Percentiles rank a stretch among this genome's conserved stretches.
Evolutionary conservation across 768 basidiomycete genomes (phyloP).

Genomic region (Boletus insuetus): DNA sequence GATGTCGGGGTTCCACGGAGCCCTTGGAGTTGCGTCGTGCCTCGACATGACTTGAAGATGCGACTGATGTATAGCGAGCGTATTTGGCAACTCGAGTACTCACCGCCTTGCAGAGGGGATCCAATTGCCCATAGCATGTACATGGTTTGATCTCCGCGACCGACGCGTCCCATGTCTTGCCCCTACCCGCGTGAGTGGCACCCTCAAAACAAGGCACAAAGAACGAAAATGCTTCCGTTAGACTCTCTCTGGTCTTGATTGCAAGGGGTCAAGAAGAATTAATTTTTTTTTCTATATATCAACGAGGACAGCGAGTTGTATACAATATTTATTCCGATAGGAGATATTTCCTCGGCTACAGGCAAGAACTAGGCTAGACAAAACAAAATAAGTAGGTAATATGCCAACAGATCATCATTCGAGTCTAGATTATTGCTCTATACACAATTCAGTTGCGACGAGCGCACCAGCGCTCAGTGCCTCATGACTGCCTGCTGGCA

Average conservation of each 20-base stretch:
- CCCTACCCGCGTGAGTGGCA: background rate
- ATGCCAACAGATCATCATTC: conserved; percentile 5
- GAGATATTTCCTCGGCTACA: conserved; percentile 26
- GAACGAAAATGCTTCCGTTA: conserved; percentile 30
- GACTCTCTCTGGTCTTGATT: conserved; percentile 12
- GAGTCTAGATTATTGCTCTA: conserved; percentile 11
- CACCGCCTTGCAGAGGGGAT: conserved; percentile 1
- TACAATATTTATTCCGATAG: conserved; percentile 19
- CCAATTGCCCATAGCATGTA: background rate
- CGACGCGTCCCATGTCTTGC: background rate
- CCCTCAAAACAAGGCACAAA: conserved; percentile 11
- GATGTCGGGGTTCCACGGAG: conserved; percentile 20
- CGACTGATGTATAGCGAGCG: conserved; percentile 3
- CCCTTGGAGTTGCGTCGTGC: conserved; percentile 20
- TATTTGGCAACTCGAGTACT: background rate
- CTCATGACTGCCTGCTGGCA: conserved; percentile 33
- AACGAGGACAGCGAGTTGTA: background rate
- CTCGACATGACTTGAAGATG: background rate
- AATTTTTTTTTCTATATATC: conserved; percentile 4
- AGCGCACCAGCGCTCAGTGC: conserved; percentile 15
- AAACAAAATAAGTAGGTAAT: conserved; percentile 24
- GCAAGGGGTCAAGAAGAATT: conserved; percentile 10
- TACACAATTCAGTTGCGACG: conserved; percentile 2
- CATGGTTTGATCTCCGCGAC: conserved; percentile 33
- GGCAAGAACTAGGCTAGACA: conserved; percentile 26